Evolutionary conservation across 2,329 filamentous ascomycete genomes (phyloP), one percentile per base, ranked within the genome.

Genomic region (Xylariomycetidae sp.): DNA sequence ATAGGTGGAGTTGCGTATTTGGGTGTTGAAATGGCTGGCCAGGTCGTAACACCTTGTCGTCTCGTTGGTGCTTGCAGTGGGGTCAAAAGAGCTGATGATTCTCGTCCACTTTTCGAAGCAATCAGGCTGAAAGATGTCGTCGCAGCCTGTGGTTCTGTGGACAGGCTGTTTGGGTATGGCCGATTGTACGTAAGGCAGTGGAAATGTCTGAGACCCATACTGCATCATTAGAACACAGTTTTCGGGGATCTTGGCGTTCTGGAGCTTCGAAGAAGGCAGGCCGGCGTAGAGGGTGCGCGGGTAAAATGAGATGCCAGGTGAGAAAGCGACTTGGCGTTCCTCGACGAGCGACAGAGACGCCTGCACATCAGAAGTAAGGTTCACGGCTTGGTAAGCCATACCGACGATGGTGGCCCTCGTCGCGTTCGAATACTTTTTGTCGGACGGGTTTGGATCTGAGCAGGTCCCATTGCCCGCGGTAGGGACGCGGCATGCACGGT

Each of bases 11-110:
- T 22, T 15, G 28, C 28, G 28, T 19, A 30, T 20, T 11, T 18
- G 16, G 28, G 16, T 30, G 13, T 30, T 30, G 18, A 22, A 16
- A 18, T 30, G 28, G 10, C n/a, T 22, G 14, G 28, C 16, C 17
- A 22, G n/a, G 16, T 5, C 17, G 17, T 7, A 16, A n/a, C 28
- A 30, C n/a, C n/a, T n/a, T 10, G 18, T n/a, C 11, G 28, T 22
- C 17, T 9, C 17, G 14, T 22, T 20, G 17, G 28, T 19, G 19
- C 20, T 20, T n/a, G n/a, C n/a, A n/a, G n/a, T n/a, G 18, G 16
- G 16, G 18, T 30, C 17, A 11, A n/a, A 12, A 22, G 16, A 19
- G 6, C 17, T 15, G 8, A 18, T 12, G 5, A 30, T 22, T 3
- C 16, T 6, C 16, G 28, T 18, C 15, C 16, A 18, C 19, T 30